phyloP scores from a whole-genome alignment of 352 stramenopile genomes.

The Phytophthora citricola region DNA sequence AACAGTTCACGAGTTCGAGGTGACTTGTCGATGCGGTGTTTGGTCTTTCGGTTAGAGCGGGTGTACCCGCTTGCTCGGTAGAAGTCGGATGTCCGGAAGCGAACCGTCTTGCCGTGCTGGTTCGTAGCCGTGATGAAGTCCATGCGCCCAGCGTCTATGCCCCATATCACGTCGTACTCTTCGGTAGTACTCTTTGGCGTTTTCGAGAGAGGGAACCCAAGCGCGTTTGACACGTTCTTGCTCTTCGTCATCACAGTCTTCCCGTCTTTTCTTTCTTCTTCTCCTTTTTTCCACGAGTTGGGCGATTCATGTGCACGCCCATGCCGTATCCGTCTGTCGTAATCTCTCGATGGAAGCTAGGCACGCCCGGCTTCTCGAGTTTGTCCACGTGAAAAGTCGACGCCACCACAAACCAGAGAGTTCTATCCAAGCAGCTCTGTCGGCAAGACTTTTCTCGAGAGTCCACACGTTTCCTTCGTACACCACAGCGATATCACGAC shows the following conservation, averaged over 20 bases:
- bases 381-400: constrained; percentile 8
- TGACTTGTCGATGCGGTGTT: constrained; percentile 12
- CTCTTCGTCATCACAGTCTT: not conserved
- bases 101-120: not conserved
- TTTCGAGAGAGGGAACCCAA: not conserved
- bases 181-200: not conserved
- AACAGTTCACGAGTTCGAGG: constrained; percentile 3
- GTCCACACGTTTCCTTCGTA: not conserved
- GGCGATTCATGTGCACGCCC: constrained; percentile 9
- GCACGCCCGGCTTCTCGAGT: not conserved
- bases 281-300: not conserved
- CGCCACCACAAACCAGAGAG: constrained; percentile 9
- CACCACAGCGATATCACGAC: constrained; percentile 2
- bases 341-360: constrained; percentile 11
- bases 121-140: constrained; percentile 1
- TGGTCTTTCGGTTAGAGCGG: constrained; percentile 5
- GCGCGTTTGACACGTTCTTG: not conserved
- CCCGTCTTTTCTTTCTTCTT: not conserved
- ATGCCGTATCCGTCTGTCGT: constrained; percentile 14
- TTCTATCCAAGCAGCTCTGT: not conserved
- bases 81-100: not conserved
- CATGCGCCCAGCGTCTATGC: not conserved
- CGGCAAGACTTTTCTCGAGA: not conserved
- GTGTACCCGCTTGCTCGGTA: constrained; percentile 3
- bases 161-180: not conserved